Base-by-base conservation (phyloP, 192 early-diverging fungal species). In the Coemansia sp. region DNA sequence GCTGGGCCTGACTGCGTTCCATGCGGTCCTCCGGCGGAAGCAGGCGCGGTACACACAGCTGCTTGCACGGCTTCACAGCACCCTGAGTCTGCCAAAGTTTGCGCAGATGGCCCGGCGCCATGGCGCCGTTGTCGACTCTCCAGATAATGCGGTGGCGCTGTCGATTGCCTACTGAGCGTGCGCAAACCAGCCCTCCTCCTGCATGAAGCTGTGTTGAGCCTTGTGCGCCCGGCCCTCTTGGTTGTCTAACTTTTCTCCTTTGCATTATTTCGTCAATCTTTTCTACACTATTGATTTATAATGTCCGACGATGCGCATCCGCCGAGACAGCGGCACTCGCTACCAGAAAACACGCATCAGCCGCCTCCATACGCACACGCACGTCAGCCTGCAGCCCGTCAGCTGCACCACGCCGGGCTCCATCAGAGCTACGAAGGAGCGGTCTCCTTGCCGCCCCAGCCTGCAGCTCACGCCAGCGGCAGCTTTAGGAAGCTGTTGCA, bases 1-100 rank as follows among this genome's bases (percentile, higher is more conserved):
- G 82, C 62, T 86, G 22, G 84, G 81, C 7, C 27, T 75, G 26
- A 46, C 71, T 36, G 84, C 84, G 0, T 86, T 86, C 62, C 18
- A 37, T 37, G 43, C n/a, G 11, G 63, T 80, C 3, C 66, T 86
- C 3, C 27, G 15, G 53, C 68, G 59, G 38, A 83, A 83, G 65
- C 81, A 83, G 43, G 12, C 81, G 9, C 70, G 68, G 21, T 72
- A 83, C 56, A 34, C 58, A 18, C 18, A 27, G 21, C 55, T 81
- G n/a, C 55, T 83, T 7, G 18, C 17, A 1, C 26, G 64, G 32
- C 60, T 82, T 3, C 27, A 39, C 3, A 36, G 48, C 22, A 43
- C 62, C 0, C 27, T 76, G 32, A 41, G 34, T 1, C 48, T 35
- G 56, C 70, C 76, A n/a, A 61, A 34, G 54, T 40, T 65, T 27